Base-by-base conservation (phyloP, 148 eudicot genomes). In the Cornus controversa region DNA sequence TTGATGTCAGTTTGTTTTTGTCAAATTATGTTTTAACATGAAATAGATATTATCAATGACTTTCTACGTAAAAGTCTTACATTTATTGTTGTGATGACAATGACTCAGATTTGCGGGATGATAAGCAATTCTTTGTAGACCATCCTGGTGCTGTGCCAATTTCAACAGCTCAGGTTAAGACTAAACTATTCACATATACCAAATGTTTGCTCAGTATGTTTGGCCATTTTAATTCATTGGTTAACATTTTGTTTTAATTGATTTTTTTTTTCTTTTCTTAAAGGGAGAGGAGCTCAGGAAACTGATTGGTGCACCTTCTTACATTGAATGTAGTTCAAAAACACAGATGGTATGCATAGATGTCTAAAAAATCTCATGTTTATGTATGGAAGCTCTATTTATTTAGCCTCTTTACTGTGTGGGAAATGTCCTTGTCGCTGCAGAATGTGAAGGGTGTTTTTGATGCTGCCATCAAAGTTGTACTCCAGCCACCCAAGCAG, bases 391-490 rank as follows among this genome's bases (percentile, higher is more conserved):
- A 42, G 34, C 4, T 70, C 42, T 36, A 16, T 70, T 0, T 70
- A 23, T 11, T 15, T 50, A 50, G 57, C 22, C 22, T 24, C 25
- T 69, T 27, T 69, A 34, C 45, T 69, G 40, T 68, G 8, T 54
- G 72, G 29, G 0, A 58, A 34, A 54, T n/a, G 40, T 75, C 18
- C 13, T 69, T 47, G 3, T 66, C 78, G 29, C 31, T 71, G 54
- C 91, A 96, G 99, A 93, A 93, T 75, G 93, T 96, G 34, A 96
- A 96, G 88, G 88, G 78, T 70, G 99, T 96, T 50, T 96, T 96
- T 76, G 99, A 96, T 72, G 96, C 92, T 76, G 99, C 99, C 69
- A 95, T 95, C 74, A 95, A 95, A 85, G 99, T 93, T 58, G 99
- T 93, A 79, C 96, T 95, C 75, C 93, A 89, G 79, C 99, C 99